Evolutionary conservation across 139 green algal genomes (phyloP), one percentile per base, ranked within the genome.

Genomic region (Bryopsis sp.): DNA sequence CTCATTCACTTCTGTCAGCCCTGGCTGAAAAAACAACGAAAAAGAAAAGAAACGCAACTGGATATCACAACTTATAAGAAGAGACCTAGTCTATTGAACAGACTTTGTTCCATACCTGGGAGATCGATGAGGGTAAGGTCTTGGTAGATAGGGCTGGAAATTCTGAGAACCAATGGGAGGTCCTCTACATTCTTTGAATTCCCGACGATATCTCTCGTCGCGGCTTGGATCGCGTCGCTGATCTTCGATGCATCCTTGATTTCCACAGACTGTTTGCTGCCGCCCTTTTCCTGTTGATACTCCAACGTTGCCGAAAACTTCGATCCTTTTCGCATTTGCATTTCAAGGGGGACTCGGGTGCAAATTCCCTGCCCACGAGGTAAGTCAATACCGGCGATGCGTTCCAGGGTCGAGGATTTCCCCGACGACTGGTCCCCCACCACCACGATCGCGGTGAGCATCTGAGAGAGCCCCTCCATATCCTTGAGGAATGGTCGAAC

Each of bases 381-480:
- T 11, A 68, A 32, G 6, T 19, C 22, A n/a, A 68, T 32, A 11
- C 61, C 61, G 22, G 61, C 58, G 19, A 68, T 35, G 61, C 28
- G n/a, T 26, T 68, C 61, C 11, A 68, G 61, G 8, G 60, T 7
- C 8, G 61, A 68, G 35, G 8, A 32, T 26, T 68, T 68, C 22
- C 61, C 61, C 8, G 22, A 11, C 8, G 61, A 68, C 61, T 68
- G 61, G 28, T 68, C 61, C 11, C 61, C 61, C 26, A 50, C 37
- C 22, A 68, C 61, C 28, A 68, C 61, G 28, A 68, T 61, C 22
- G 61, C 37, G 8, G 61, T 15, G 19, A 68, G 19, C 61, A 59
- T 38, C 11, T 59, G 6, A 6, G 35, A n/a, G 24, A 68, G 11
- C 35, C 60, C 61, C 19, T 8, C 11, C 7, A 63, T 34, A 29